These are phyloP conservation scores for Kwoniella bestiolae DNA, from an alignment of 768 basidiomycete species.

Conservation along the genomic window DNA sequence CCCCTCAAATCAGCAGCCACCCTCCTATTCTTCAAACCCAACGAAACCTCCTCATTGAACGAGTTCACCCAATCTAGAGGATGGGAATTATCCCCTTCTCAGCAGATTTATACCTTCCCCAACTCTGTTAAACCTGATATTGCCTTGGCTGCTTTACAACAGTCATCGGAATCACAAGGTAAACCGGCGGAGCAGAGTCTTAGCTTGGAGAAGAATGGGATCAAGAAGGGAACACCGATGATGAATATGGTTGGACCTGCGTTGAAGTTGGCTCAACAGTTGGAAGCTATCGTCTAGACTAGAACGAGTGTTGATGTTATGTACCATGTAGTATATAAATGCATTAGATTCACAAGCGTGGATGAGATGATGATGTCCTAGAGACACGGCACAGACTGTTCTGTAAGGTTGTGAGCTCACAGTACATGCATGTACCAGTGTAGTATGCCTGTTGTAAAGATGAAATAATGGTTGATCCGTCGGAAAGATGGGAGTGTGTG, in stretches of 20 bases:
- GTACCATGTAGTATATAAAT: not conserved
- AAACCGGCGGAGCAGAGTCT: constrained; percentile 18
- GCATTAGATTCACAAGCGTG: too few species aligned
- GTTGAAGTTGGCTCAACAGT: constrained; percentile 55
- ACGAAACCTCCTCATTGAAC: constrained; percentile 66
- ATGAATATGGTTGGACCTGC: constrained; percentile 55
- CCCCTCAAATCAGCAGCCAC: constrained; percentile 88
- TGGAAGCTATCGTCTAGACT: constrained; percentile 57
- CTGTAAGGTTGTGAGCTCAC: too few species aligned
- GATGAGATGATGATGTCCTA: too few species aligned
- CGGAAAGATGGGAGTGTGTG: too few species aligned
- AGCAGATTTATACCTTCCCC: constrained; percentile 73
- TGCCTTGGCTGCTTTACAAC: constrained; percentile 26
- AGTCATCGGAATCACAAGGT: constrained; percentile 7
- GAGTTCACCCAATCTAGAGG: constrained; percentile 82
- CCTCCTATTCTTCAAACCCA: constrained; percentile 84
- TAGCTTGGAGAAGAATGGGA: constrained; percentile 30
- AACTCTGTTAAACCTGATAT: constrained; percentile 45
- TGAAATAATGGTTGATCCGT: too few species aligned
- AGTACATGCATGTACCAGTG: too few species aligned
- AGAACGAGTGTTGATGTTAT: not conserved
- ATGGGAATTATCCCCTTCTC: constrained; percentile 68
- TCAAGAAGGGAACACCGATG: constrained; percentile 44
- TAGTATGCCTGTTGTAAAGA: too few species aligned
- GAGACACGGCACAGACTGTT: too few species aligned